Percentiles rank a stretch among this genome's conserved stretches.
Evolutionary conservation across 2,329 filamentous ascomycete genomes (phyloP).

Genomic region (Diaporthe nobilis): DNA sequence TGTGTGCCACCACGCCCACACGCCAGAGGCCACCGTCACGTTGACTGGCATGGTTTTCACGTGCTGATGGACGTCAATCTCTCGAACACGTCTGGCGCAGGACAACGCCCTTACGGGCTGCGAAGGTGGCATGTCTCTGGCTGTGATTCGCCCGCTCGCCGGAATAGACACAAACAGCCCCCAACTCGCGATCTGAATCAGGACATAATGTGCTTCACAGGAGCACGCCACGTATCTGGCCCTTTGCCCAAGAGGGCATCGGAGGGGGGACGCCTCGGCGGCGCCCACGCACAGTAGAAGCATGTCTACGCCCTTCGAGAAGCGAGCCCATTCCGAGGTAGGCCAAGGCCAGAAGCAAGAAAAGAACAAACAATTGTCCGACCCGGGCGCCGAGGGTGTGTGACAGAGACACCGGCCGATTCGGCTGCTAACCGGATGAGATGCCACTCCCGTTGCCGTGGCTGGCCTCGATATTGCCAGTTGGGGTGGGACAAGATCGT

Average conservation of each 20-base stretch:
- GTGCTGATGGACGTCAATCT: conserved; percentile 8
- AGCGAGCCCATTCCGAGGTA: conserved; percentile 25
- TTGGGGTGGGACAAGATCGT: conserved; percentile 24
- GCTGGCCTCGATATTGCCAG: conserved; percentile 24
- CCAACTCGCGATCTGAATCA: conserved; percentile 30
- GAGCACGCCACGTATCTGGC: conserved; percentile 30
- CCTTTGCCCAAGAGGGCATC: background rate
- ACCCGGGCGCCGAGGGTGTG: conserved; percentile 18
- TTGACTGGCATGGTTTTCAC: conserved; percentile 8
- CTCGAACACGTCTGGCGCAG: conserved; percentile 26
- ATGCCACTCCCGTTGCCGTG: conserved; percentile 34
- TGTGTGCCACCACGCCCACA: conserved; percentile 3
- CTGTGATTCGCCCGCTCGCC: conserved; percentile 24
- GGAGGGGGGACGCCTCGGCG: background rate
- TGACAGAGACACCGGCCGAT: conserved; percentile 24
- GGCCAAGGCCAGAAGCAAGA: conserved; percentile 29
- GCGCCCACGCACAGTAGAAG: conserved; percentile 2
- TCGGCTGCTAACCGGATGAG: conserved; percentile 27
- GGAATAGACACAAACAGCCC: conserved; percentile 22
- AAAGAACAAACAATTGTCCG: conserved; percentile 25
- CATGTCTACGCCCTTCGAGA: conserved; percentile 7
- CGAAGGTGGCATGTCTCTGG: conserved; percentile 10
- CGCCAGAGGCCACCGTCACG: conserved; percentile 4
- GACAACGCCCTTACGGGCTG: conserved; percentile 26
- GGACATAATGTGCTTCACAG: conserved; percentile 16